These are phyloP conservation scores for Aspergillus conjunctus DNA, from an alignment of 495 filamentous ascomycete genomes.

Conservation along the genomic window DNA sequence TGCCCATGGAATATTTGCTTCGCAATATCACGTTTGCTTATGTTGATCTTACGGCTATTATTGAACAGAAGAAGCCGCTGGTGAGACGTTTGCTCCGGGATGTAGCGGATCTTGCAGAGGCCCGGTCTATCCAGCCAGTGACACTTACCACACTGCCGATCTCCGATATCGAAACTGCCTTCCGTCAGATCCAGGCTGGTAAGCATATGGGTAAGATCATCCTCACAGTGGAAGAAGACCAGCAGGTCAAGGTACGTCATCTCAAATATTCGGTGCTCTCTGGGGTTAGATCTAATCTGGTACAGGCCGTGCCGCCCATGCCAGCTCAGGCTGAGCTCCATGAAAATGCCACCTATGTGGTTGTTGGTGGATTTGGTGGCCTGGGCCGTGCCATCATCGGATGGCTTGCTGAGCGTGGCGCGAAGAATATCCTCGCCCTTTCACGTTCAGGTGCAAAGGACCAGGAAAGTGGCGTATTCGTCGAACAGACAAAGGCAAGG, in stretches of 20 bases:
- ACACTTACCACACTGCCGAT: conserved; percentile 36
- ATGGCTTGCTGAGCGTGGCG: conserved; percentile 62
- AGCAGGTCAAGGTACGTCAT: conserved; percentile 11
- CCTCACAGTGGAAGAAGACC: conserved; percentile 32
- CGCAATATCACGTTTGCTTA: conserved; percentile 26
- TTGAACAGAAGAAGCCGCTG: conserved; percentile 14
- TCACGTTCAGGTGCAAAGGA: conserved; percentile 25
- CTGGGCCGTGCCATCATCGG: conserved; percentile 47
- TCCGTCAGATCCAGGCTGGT: conserved; percentile 58
- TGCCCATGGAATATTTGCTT: conserved; percentile 32
- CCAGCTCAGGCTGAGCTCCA: conserved; percentile 12
- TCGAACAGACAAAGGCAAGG: background rate
- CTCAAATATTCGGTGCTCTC: background rate
- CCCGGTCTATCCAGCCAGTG: conserved; percentile 13
- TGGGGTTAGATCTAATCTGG: background rate
- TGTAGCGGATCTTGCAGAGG: conserved; percentile 18
- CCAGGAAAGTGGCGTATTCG: conserved; percentile 37
- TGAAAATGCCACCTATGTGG: conserved; percentile 41
- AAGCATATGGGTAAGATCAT: conserved; percentile 61
- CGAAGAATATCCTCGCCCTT: conserved; percentile 57
- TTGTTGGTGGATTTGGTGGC: conserved; percentile 50
- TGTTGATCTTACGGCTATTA: conserved; percentile 25
- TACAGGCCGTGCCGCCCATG: conserved; percentile 15
- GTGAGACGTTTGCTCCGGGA: conserved; percentile 11
- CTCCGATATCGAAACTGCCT: conserved; percentile 50